phyloP scores from a whole-genome alignment of 257 asterid species.

The Craterostigma plantagineum region DNA sequence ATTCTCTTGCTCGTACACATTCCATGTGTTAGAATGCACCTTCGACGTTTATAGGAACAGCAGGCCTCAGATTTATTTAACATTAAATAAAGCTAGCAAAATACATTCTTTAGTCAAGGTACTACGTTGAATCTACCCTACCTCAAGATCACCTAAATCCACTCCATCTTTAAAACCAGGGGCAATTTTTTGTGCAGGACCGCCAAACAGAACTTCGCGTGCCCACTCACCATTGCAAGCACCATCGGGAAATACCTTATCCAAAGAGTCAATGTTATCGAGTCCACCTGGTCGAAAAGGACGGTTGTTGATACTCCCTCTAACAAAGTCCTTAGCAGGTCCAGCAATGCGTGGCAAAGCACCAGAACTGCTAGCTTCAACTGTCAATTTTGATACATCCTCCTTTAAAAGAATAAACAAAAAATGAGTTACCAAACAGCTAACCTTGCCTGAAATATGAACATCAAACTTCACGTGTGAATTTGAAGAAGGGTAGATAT shows the following conservation, averaged over 20 bases:
- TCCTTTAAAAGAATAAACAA: slow-evolving; percentile 20
- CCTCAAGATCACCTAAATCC: slow-evolving; percentile 77
- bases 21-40: slow-evolving; percentile 56
- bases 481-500: too few relatives aligned
- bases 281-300: slow-evolving; percentile 96
- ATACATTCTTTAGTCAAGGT: neutral
- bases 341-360: slow-evolving; percentile 83
- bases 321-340: slow-evolving; percentile 78
- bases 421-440: too few relatives aligned
- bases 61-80: slow-evolving; percentile 5
- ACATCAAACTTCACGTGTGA: too few relatives aligned
- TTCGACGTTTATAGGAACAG: slow-evolving; percentile 17
- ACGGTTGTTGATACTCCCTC: slow-evolving; percentile 77
- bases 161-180: slow-evolving; percentile 73
- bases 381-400: slow-evolving; percentile 54
- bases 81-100: slow-evolving; percentile 5
- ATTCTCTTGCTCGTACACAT: slow-evolving; percentile 22
- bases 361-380: slow-evolving; percentile 57
- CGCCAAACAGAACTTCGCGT: slow-evolving; percentile 60
- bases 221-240: slow-evolving; percentile 86
- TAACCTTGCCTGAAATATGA: too few relatives aligned
- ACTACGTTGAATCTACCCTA: slow-evolving; percentile 12
- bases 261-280: slow-evolving; percentile 42
- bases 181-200: slow-evolving; percentile 46
- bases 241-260: slow-evolving; percentile 58